Conservation (phyloP, 148 eudicot species). For the Rhododendron ferrugineum region DNA sequence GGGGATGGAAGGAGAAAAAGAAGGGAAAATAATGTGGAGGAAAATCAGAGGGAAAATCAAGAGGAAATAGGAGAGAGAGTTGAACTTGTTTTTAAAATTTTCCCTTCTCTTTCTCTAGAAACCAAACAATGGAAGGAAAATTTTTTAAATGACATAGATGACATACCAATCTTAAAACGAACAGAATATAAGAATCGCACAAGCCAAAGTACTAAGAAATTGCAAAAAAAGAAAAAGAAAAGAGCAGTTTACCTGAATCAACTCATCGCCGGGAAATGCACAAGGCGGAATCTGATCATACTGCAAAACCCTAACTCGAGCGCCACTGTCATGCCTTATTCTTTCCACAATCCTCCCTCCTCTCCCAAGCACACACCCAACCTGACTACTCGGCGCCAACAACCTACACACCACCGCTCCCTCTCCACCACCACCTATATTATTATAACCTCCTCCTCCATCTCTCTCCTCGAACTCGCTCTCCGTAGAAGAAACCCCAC, state of each 20-base stretch:
- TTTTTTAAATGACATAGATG: background rate
- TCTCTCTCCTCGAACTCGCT: background rate
- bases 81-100: no score
- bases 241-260: conserved; percentile 31
- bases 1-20: no score
- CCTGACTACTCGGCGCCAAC: conserved; percentile 35
- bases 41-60: no score
- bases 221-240: background rate
- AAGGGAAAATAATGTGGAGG: no score
- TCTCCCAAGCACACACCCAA: conserved; percentile 36
- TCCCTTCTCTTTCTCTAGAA: no score
- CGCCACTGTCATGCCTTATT: conserved; percentile 39
- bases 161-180: background rate
- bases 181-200: background rate
- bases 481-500: conserved; percentile 9
- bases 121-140: no score
- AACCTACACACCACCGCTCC: conserved; percentile 31
- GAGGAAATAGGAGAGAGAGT: no score
- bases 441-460: background rate
- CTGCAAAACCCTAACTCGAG: conserved; percentile 40
- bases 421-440: conserved; percentile 9
- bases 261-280: conserved; percentile 41
- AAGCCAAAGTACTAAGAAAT: background rate
- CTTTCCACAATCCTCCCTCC: conserved; percentile 44
- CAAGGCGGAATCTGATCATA: conserved; percentile 36